These are phyloP conservation scores for Basidiobolus meristosporus DNA, from an alignment of 371 early-diverging fungal species.

Conservation along the genomic window DNA sequence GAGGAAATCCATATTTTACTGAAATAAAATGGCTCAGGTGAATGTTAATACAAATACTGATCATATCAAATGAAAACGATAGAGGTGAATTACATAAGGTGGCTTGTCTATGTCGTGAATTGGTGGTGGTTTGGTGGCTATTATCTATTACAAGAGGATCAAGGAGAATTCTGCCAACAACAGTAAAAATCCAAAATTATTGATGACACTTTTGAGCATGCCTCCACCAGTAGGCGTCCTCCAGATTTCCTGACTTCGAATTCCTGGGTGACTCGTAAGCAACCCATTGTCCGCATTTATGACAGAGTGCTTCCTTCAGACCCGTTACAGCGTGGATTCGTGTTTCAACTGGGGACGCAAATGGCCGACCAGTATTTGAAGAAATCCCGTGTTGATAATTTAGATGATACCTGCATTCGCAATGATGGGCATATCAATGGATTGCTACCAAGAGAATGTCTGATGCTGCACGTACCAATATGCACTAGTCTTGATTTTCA, in stretches of 20 bases:
- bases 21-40: no score
- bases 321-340: constrained; percentile 2
- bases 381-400: constrained; percentile 10
- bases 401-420: constrained; percentile 4
- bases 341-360: constrained; percentile 4
- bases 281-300: constrained; percentile 12
- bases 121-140: no score
- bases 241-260: constrained; percentile 8
- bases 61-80: no score
- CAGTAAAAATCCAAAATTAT: no score
- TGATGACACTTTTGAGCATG: constrained; percentile 14
- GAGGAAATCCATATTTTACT: no score
- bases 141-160: no score
- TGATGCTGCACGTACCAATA: constrained; percentile 10
- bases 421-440: background rate
- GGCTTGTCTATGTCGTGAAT: no score
- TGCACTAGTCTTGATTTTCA: constrained; percentile 8
- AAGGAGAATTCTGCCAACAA: no score
- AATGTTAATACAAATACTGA: no score
- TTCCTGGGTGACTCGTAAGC: constrained; percentile 7
- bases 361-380: constrained; percentile 7
- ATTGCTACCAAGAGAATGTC: no score
- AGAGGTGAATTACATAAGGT: no score
- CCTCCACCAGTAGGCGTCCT: constrained; percentile 14
- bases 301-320: constrained; percentile 10